Base-by-base conservation (phyloP, 2,329 filamentous ascomycete species). In the Gliomastix tumulicola region DNA sequence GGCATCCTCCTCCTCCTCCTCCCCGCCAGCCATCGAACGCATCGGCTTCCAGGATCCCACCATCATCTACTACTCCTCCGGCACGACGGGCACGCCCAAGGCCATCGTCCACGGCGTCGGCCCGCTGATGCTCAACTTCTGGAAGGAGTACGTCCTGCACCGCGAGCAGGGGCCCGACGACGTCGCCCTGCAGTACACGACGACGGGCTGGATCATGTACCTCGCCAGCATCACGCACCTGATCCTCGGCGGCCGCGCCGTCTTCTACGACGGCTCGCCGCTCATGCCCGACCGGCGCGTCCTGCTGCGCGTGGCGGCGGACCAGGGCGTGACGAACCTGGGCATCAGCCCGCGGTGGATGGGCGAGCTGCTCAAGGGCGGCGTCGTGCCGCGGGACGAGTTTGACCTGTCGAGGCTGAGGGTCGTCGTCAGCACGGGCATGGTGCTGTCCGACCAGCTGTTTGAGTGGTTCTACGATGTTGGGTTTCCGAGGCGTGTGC, bases 161-260 rank as follows among this genome's bases (percentile, higher is more conserved):
- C 65, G 71, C 33, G 60, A 63, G 20, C 39, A 59, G 5, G 51
- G 44, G 0, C 47, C 62, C 0, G 50, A 59, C n/a, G 62, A 58
- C 30, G 63, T 75, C 2, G 51, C 57, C 2, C 46, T 78, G 39
- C 72, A 78, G 54, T 77, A 71, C 50, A 77, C 79, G 2, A 83
- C 79, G 0, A 88, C 83, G 0, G 83, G 84, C 1, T 94, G 87
- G 87, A 92, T 94, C 59, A 94, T 94, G 87, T 92, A 90, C 53
- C 63, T 88, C 8, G 61, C 68, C 4, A 74, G 71, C 25, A 65
- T 86, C 0, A 65, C 69, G 16, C 64, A 68, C 5, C 64, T 90
- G 7, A 48, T 82, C 2, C 60, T 68, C 27, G 84, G 85, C 7
- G 67, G 69, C 0, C 69, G 76, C 6, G 65, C 73, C 2, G 58